Percentiles rank a stretch among this genome's conserved stretches.
These are phyloP conservation scores for Arabis hirsuta DNA, from an alignment of 345 rosid species.

Conservation along the genomic window DNA sequence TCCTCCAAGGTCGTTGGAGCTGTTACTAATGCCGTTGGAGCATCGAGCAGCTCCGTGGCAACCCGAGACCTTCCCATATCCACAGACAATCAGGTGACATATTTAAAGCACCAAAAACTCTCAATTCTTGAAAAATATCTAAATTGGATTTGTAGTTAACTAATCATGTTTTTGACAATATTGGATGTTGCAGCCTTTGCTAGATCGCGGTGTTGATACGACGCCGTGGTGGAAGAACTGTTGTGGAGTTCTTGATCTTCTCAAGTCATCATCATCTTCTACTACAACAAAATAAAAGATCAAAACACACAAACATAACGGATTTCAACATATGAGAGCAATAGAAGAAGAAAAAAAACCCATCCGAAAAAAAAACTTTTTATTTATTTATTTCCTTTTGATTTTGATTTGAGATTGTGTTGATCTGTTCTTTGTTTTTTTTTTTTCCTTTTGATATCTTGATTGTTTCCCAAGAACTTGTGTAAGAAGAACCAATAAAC, in stretches of 20 bases:
- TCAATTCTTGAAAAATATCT: neutral
- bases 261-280: slow-evolving; percentile 24
- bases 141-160: too few species aligned
- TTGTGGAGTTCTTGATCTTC: slow-evolving; percentile 49
- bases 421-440: slow-evolving; percentile 16
- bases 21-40: slow-evolving; percentile 23
- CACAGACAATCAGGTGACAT: slow-evolving; percentile 41
- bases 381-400: slow-evolving; percentile 33
- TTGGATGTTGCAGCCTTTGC: slow-evolving; percentile 40
- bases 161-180: slow-evolving; percentile 28
- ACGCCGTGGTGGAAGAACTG: slow-evolving; percentile 50
- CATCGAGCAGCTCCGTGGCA: slow-evolving; percentile 39
- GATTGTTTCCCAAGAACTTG: slow-evolving; percentile 45
- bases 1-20: slow-evolving; percentile 42
- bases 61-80: slow-evolving; percentile 42
- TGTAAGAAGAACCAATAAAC: slow-evolving; percentile 32
- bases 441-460: slow-evolving; percentile 29
- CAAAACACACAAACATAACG: neutral
- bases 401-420: slow-evolving; percentile 40
- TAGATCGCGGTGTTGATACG: slow-evolving; percentile 32
- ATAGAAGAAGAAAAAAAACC: slow-evolving; percentile 27
- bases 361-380: slow-evolving; percentile 25
- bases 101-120: neutral
- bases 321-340: slow-evolving; percentile 10
- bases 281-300: slow-evolving; percentile 28